Percentiles rank a stretch among this genome's conserved stretches.
Conservation (phyloP, 805 yeast species). For the Candida tallmaniae region DNA sequence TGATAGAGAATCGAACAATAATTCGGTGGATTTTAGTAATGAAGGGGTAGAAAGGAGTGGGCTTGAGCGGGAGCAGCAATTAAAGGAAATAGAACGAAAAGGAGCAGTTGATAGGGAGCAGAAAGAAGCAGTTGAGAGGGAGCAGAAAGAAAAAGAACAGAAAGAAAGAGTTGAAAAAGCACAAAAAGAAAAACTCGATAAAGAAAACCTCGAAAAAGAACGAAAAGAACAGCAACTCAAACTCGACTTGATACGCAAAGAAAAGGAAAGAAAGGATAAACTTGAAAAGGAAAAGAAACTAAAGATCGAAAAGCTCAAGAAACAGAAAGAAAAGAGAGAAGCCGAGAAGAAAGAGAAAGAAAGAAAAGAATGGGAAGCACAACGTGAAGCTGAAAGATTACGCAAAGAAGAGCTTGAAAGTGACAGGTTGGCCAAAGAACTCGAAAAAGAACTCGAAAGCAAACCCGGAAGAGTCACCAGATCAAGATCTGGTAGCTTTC, state of each 20-base stretch:
- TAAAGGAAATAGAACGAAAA: no score
- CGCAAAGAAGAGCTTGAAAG: not conserved
- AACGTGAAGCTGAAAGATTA: not conserved
- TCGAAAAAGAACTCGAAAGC: not conserved
- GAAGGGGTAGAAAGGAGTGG: conserved; percentile 2
- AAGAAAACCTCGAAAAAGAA: not conserved
- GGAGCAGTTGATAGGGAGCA: no score
- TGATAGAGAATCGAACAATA: not conserved
- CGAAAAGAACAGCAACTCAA: not conserved
- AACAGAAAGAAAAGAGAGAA: not conserved
- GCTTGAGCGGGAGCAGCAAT: conserved; percentile 3
- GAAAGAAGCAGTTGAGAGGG: no score
- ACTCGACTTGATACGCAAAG: not conserved
- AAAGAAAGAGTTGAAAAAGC: no score
- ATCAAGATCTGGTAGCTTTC: conserved; percentile 3
- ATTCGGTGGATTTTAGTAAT: not conserved
- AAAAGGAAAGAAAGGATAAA: not conserved
- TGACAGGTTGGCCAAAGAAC: not conserved
- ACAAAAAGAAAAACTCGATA: not conserved
- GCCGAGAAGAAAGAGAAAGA: not conserved
- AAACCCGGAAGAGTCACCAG: conserved; percentile 1
- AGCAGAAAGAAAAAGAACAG: no score
- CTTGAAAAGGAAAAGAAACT: not conserved
- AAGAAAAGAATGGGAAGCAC: not conserved
- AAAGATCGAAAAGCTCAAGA: not conserved